A percentile compares a stretch with the other conserved stretches of the same genome.
Conservation (phyloP, 2,329 filamentous ascomycete genomes). For the Cytospora piceicola region DNA sequence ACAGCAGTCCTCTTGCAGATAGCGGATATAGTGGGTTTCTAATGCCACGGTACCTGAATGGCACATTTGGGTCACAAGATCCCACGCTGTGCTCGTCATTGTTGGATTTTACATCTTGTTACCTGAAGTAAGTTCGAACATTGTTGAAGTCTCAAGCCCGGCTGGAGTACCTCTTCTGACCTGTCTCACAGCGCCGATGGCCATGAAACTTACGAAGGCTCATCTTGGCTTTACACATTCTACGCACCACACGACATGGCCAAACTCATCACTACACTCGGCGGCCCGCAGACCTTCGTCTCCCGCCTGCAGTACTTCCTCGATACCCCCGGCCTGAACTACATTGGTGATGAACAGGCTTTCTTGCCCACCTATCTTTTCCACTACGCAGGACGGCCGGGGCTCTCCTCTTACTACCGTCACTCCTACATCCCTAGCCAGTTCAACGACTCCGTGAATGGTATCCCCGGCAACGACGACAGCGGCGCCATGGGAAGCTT, state of each 20-base stretch:
- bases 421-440: constrained; percentile 64
- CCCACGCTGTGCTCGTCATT: constrained; percentile 64
- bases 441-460: constrained; percentile 60
- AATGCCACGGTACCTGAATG: constrained; percentile 66
- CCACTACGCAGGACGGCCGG: constrained; percentile 65
- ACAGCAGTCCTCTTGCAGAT: constrained; percentile 40
- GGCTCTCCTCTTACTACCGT: constrained; percentile 49
- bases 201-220: constrained; percentile 70
- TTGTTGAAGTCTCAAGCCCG: too few relatives aligned
- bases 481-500: constrained; percentile 67
- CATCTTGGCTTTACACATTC: constrained; percentile 71
- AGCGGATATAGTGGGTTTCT: constrained; percentile 70
- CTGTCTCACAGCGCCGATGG: constrained; percentile 40
- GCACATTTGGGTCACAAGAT: constrained; percentile 68
- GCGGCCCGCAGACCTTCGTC: constrained; percentile 55
- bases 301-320: constrained; percentile 62
- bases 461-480: constrained; percentile 68
- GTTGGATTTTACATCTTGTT: constrained; percentile 40
- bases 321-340: constrained; percentile 42
- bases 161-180: not conserved
- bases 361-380: constrained; percentile 65
- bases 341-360: constrained; percentile 55
- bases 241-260: constrained; percentile 49
- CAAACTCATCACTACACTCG: constrained; percentile 55
- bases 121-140: constrained; percentile 27